Base-by-base conservation (phyloP, 2,329 filamentous ascomycete genomes). In the Dissoconium aciculare region DNA sequence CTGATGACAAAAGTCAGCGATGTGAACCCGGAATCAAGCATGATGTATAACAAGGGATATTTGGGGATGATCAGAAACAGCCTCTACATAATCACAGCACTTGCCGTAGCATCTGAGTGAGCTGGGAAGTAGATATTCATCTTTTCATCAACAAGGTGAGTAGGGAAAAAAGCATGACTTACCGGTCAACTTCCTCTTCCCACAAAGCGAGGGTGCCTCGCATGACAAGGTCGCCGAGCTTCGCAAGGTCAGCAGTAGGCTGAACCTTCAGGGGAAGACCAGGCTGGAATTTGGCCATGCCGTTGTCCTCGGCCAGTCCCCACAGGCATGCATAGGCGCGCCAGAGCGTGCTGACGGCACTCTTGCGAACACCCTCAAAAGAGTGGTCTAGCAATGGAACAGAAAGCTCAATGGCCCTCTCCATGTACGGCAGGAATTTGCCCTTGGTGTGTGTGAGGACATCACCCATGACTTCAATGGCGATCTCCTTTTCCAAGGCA, bases 401-500 rank as follows among this genome's bases (percentile, higher is more conserved):
- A 16, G 92, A 71, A 41, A 74, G 74, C 57, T 83, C 78, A 38
- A 98, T 72, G 5, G 83, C 83, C 64, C 82, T 79, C 62, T 93
- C 77, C 39, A 94, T 79, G 56, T 87, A 93, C 4, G 81, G 75
- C 43, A 91, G 68, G 54, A 72, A 83, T 43, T 78, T 71, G 50
- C 71, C 70, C 56, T 82, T 84, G 28, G 82, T 82, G 62, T 91
- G 77, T 27, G 80, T 78, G 49, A 95, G 77, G 39, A 98, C 74
- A 51, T 98, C 89, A 41, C 85, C 89, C 19, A 94, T 70, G 4
- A 94, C 85, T 56, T 98, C 89, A 26, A 93, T 74, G 21, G 89
- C 87, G 46, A 95, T 91, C 59, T 98, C 89, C 61, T 95, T 94
- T 67, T 95, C 89, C 47, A 93, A 71, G 14, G 87, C 83, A 33